Base-by-base conservation (phyloP, 768 basidiomycete genomes). In the Austroboletus festivus region DNA sequence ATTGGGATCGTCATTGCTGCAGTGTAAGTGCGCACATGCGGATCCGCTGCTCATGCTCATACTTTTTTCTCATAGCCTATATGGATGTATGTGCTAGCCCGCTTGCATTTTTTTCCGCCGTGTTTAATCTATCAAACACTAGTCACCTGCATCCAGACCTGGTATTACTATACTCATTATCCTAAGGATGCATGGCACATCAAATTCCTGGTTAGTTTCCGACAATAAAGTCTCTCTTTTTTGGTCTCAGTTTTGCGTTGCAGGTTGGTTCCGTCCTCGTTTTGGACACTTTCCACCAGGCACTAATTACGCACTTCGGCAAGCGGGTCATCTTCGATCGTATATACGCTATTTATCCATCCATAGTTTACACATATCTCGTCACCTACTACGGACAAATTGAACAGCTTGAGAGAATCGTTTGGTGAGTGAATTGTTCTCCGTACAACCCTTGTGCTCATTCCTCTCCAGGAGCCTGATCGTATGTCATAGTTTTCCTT, bases 81-180 rank as follows among this genome's bases (percentile, higher is more conserved):
- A 77, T 42, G 80, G 79, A 65, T 74, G 80, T 80, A 47, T 10
- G 67, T 58, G 37, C 2, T 23, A 18, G n/a, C 28, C 13, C 15
- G 15, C 13, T 20, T 34, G 6, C 24, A 20, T 31, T 5, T 38
- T 0, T 19, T 15, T 13, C 15, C 9, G 4, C n/a, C n/a, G n/a
- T n/a, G n/a, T n/a, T 50, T 38, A 30, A 56, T 18, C 23, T n/a
- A 16, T 10, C n/a, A 20, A 24, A 18, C 47, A 2, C 42, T 38
- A 83, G 81, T 81, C n/a, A 77, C 78, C 7, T 69, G 69, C 34
- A 63, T 82, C 23, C 82, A 83, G 59, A 70, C 73, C 1, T 80
- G 72, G 71, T 80, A 75, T 52, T 83, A 82, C 55, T 81, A 63
- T 47, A 69, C 64, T 15, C 73, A 49, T 3, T 69, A 82, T 56